These are phyloP conservation scores for Nitzschia sp. DNA, from an alignment of 108 stramenopile genomes.

Conservation along the genomic window DNA sequence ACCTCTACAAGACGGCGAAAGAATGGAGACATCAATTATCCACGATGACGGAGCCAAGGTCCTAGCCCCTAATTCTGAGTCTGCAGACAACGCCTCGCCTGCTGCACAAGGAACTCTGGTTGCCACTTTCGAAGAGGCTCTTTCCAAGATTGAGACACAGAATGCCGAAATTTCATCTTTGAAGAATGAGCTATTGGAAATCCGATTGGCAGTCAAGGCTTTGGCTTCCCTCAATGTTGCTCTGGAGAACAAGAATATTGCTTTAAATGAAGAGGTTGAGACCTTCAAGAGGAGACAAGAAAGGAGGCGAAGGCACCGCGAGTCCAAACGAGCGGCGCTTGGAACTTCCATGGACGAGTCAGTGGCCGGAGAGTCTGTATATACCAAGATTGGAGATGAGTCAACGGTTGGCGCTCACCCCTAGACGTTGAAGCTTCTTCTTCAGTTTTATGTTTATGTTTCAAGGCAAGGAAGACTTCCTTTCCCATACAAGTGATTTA, in stretches of 20 bases:
- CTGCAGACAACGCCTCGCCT: background rate
- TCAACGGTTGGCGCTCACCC: too few relatives aligned
- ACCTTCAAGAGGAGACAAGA: background rate
- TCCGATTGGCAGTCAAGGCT: constrained; percentile 1
- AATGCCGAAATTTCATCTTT: background rate
- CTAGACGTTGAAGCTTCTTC: too few relatives aligned
- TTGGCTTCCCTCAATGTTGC: constrained; percentile 3
- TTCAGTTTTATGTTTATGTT: too few relatives aligned
- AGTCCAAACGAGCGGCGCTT: background rate
- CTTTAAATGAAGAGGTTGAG: background rate
- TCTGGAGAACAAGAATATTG: background rate
- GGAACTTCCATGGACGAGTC: background rate
- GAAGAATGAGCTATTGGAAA: background rate
- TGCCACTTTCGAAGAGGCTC: constrained; percentile 1
- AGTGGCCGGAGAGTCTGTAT: background rate
- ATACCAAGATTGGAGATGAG: too few relatives aligned
- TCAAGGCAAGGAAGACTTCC: too few relatives aligned
- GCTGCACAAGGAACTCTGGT: background rate
- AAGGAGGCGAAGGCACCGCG: background rate
- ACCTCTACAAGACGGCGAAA: too few relatives aligned
- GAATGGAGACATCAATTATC: too few relatives aligned
- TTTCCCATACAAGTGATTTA: too few relatives aligned
- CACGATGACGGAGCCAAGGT: background rate
- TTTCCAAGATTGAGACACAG: background rate
- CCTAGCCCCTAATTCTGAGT: background rate